These are phyloP conservation scores for Straminergon stramineum DNA, from an alignment of 225 moss, liverwort and hornwort species.

Conservation along the genomic window DNA sequence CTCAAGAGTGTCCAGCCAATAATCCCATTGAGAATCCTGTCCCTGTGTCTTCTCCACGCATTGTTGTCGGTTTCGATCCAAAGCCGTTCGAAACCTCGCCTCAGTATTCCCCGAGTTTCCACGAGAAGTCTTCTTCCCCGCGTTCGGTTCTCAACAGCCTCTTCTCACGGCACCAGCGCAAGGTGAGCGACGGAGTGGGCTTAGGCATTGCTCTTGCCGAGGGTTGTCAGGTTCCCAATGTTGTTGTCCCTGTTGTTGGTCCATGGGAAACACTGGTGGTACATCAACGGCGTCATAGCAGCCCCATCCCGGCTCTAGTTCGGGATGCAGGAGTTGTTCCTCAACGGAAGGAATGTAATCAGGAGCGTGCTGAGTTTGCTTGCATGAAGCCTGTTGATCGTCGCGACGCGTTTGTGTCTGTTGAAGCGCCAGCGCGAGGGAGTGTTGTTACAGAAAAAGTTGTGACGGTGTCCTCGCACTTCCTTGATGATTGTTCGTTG, in stretches of 20 bases:
- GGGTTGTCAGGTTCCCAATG: background rate
- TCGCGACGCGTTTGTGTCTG: conserved; percentile 8
- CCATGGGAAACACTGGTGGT: background rate
- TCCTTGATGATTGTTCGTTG: conserved; percentile 73
- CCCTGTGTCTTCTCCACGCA: conserved; percentile 17
- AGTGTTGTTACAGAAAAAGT: background rate
- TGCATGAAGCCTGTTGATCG: conserved; percentile 34
- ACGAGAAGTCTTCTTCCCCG: conserved; percentile 30
- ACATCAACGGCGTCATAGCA: conserved; percentile 20
- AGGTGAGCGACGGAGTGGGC: conserved; percentile 51
- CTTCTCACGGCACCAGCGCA: conserved; percentile 43
- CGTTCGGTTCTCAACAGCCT: conserved; percentile 69
- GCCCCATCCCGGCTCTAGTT: conserved; percentile 23
- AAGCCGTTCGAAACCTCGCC: conserved; percentile 11
- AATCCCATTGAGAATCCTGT: background rate
- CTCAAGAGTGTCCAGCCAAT: conserved; percentile 45
- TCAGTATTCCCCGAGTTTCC: conserved; percentile 10
- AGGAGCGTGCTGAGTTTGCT: background rate
- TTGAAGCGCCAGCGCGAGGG: background rate
- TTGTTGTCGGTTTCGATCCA: conserved; percentile 84
- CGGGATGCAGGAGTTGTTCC: background rate
- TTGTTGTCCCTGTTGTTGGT: background rate
- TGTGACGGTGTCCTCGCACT: conserved; percentile 20
- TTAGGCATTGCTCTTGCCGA: conserved; percentile 50
- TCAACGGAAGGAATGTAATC: background rate